A percentile compares a stretch with the other conserved stretches of the same genome.
These are phyloP conservation scores for Nitzschia sp. DNA, from an alignment of 108 stramenopile species.

Conservation along the genomic window DNA sequence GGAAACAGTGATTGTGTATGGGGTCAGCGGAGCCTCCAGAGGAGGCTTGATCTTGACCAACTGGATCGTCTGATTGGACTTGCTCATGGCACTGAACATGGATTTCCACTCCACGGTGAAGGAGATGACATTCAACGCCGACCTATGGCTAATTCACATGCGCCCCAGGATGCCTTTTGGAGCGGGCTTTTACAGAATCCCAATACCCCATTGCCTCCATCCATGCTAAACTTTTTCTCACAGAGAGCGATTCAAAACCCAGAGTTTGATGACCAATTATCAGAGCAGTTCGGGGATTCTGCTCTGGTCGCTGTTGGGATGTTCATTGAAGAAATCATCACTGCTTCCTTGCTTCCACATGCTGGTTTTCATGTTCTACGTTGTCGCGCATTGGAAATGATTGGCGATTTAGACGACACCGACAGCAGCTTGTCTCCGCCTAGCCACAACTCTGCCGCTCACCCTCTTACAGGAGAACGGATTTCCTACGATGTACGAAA, in stretches of 20 bases:
- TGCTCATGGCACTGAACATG: constrained; percentile 3
- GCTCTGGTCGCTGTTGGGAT: constrained; percentile 61
- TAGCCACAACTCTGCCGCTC: not conserved
- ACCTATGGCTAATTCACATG: no score
- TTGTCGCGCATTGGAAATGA: constrained; percentile 42
- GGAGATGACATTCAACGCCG: no score
- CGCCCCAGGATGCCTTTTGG: no score
- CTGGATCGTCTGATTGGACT: constrained; percentile 28
- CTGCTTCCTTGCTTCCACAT: constrained; percentile 52
- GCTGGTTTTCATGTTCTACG: constrained; percentile 56
- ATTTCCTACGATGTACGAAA: constrained; percentile 13
- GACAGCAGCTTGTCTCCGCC: not conserved
- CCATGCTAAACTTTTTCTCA: constrained; percentile 18
- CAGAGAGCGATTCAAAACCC: not conserved
- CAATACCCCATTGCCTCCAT: constrained; percentile 29
- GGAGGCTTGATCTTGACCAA: constrained; percentile 7
- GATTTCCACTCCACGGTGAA: no score
- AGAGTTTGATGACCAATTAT: constrained; percentile 4
- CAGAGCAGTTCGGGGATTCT: constrained; percentile 41
- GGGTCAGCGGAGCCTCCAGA: constrained; percentile 15
- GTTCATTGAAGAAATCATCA: constrained; percentile 62
- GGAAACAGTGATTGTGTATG: not conserved
- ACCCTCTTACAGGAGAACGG: constrained; percentile 22
- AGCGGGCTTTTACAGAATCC: not conserved
- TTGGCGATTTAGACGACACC: not conserved